Conservation (phyloP, 768 basidiomycete species). For the Leccinellum luteum region DNA sequence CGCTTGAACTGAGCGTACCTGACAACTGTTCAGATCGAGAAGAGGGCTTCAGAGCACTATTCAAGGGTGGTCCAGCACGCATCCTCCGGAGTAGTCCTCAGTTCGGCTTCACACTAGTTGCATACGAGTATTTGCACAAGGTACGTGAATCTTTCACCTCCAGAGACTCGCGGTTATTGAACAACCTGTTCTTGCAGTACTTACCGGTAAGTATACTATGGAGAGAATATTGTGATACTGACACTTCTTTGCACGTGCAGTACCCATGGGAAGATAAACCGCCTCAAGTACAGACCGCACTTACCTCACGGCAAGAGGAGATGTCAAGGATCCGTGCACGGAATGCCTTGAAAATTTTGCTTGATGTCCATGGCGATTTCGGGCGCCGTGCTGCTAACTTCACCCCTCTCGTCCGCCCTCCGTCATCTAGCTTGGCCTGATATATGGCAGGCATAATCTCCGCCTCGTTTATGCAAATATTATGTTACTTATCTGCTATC, state of each 20-base stretch:
- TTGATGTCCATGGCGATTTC: slow-evolving; percentile 91
- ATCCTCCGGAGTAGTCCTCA: slow-evolving; percentile 87
- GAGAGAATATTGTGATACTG: slow-evolving; percentile 3
- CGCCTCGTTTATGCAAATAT: not conserved
- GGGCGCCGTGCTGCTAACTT: slow-evolving; percentile 52
- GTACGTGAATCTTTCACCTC: slow-evolving; percentile 33
- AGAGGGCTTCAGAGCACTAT: slow-evolving; percentile 86
- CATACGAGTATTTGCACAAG: slow-evolving; percentile 71
- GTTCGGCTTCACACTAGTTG: slow-evolving; percentile 91
- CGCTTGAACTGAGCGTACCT: slow-evolving; percentile 9
- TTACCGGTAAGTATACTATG: slow-evolving; percentile 27
- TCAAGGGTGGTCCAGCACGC: slow-evolving; percentile 90
- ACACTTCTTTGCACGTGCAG: slow-evolving; percentile 35
- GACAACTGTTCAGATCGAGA: slow-evolving; percentile 57
- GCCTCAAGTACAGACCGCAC: slow-evolving; percentile 63
- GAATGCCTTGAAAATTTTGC: slow-evolving; percentile 89
- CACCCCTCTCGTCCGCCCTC: slow-evolving; percentile 22
- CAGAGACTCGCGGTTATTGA: not conserved
- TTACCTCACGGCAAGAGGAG: slow-evolving; percentile 74
- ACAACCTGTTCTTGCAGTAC: slow-evolving; percentile 21
- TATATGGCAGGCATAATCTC: not conserved
- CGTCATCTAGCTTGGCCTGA: slow-evolving; percentile 23
- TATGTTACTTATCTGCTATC: slow-evolving; percentile 14
- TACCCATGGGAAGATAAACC: slow-evolving; percentile 80
- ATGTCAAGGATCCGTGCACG: slow-evolving; percentile 87